Base-by-base conservation (phyloP, 768 basidiomycete genomes). In the Trametes cingulata region DNA sequence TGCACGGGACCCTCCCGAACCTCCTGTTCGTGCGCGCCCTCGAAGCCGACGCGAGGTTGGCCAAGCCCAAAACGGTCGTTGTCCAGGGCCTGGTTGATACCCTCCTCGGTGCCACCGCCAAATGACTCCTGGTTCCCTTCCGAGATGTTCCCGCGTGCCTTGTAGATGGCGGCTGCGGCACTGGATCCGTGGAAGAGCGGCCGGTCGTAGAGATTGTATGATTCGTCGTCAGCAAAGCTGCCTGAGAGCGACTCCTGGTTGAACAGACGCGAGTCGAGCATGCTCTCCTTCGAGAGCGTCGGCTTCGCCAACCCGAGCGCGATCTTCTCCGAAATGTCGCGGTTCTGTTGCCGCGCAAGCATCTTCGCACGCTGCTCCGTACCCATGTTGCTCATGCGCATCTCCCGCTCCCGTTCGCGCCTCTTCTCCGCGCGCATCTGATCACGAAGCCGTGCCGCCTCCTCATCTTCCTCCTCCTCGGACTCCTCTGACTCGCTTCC, bases 361-460 rank as follows among this genome's bases (percentile, higher is more conserved):
- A 92, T 87, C 79, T 97, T 98, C 39, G 97, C 95, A 15, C 97
- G 83, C 70, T 95, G 93, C 75, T 98, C 97, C 27, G 89, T 84
- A 24, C 97, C 97, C 97, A 99, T 99, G 70, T 98, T 97, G 75
- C 83, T 94, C 95, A 98, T 96, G 61, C 97, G 82, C 91, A 99
- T 85, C 75, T 99, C 96, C 39, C 95, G 86, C 77, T 98, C 95
- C 27, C 97, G 86, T 71, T 98, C 95, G 62, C 88, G 83, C 68
- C 91, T 82, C 80, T 98, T 94, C 80, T 98, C 95, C 46, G 82
- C 77, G 58, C 97, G 82, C 86, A 97, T 95, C 66, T 87, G 77
- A 71, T 98, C 97, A 48, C 97, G 86, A 69, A 97, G 82, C 75
- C 83, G 83, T 54, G 85, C 87, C 12, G 93, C 89, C 51, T 93